Base-by-base conservation (phyloP, 73 alveolate species). In the Paramecium octaurelia region DNA sequence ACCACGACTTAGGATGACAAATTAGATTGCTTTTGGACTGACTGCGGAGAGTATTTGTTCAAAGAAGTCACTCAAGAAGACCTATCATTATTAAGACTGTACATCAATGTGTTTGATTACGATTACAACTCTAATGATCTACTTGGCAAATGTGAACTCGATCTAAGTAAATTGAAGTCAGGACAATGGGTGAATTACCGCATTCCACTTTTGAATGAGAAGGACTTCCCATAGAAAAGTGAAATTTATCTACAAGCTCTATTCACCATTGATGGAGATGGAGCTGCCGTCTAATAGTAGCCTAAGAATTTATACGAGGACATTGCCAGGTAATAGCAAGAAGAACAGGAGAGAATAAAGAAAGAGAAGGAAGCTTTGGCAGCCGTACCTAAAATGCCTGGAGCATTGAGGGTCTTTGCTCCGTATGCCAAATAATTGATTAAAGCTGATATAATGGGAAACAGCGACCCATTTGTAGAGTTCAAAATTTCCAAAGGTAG, bases 391-490 rank as follows among this genome's bases (percentile, higher is more conserved):
- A 64, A 42, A 40, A 34, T 64, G 16, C 84, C 84, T 40, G 86
- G 88, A 6, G 34, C 12, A 8, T 31, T 87, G 20, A 64, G 84
- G 54, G 84, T 87, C 29, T 64, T 64, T 68, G 86, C 69, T 14
- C 24, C 76, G 8, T 60, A 20, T 60, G 93, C 93, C 18, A 43
- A 77, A 9, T 58, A 59, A 57, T 60, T 87, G 9, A 16, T 60
- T 3, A 87, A 87, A n/a, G 93, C 89, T 1, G 88, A 75, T 40
- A 68, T 58, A 12, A 64, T 64, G 43, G 93, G 86, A 24, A 24
- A 60, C 12, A 64, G 88, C 21, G 93, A 87, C 38, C 93, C 93
- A 1, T 87, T 16, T 87, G 88, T 77, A 6, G 93, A 87, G 23
- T 64, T 87, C 12, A 87, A 87, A 23, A 34, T 87, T 3, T 60